These are phyloP conservation scores for Mycena olivaceomarginata DNA, from an alignment of 768 basidiomycete genomes.

Conservation along the genomic window DNA sequence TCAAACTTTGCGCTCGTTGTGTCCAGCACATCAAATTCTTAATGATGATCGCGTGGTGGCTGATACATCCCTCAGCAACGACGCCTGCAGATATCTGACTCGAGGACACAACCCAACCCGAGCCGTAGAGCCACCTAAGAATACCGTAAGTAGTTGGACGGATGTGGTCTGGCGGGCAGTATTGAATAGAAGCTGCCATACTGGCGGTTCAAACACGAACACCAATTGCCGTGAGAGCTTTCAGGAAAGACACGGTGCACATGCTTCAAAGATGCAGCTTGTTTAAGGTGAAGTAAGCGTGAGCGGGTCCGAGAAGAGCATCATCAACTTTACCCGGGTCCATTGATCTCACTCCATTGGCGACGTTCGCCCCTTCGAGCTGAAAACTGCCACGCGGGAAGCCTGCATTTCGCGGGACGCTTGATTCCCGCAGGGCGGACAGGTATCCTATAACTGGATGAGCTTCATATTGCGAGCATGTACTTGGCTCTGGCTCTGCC, in stretches of 20 bases:
- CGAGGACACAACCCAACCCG: too few relatives aligned
- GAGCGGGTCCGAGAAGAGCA: not conserved
- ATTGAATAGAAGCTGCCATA: not conserved
- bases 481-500: not conserved
- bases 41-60: too few relatives aligned
- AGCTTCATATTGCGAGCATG: not conserved
- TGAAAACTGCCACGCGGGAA: not conserved
- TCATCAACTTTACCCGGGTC: constrained; percentile 11
- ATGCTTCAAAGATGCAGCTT: not conserved
- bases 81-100: not conserved
- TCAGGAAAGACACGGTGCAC: not conserved
- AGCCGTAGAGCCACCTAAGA: too few relatives aligned
- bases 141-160: too few relatives aligned
- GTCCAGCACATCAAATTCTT: not conserved
- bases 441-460: not conserved
- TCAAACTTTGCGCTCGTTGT: not conserved
- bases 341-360: constrained; percentile 7
- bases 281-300: not conserved
- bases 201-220: not conserved
- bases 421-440: not conserved
- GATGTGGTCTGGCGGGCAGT: not conserved
- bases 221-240: not conserved
- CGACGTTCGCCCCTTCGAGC: not conserved
- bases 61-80: too few relatives aligned
- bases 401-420: not conserved